These are phyloP conservation scores for Pseudoperonospora humuli DNA, from an alignment of 352 stramenopile genomes.

Conservation along the genomic window DNA sequence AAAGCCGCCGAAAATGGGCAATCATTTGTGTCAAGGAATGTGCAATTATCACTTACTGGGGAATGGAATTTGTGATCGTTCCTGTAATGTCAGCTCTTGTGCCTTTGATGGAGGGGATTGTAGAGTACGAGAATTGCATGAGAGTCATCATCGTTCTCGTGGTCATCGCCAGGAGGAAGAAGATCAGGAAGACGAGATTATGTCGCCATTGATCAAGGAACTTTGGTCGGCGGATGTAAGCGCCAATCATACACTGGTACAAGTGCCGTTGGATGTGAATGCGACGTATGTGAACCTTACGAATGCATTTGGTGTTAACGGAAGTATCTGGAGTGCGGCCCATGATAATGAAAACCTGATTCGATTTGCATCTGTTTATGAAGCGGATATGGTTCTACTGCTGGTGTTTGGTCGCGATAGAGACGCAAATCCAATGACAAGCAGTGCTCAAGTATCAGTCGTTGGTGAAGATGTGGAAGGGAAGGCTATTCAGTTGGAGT, in stretches of 20 bases:
- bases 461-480: slow-evolving; percentile 34
- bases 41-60: slow-evolving; percentile 81
- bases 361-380: slow-evolving; percentile 64
- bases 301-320: slow-evolving; percentile 54
- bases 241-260: slow-evolving; percentile 53
- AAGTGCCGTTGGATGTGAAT: slow-evolving; percentile 56
- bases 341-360: slow-evolving; percentile 68
- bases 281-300: slow-evolving; percentile 64
- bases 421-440: slow-evolving; percentile 52
- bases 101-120: slow-evolving; percentile 84
- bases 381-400: slow-evolving; percentile 65
- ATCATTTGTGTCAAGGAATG: slow-evolving; percentile 59
- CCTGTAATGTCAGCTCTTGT: slow-evolving; percentile 77
- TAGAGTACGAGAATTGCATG: slow-evolving; percentile 21
- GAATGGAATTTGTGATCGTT: slow-evolving; percentile 65
- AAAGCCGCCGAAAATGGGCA: slow-evolving; percentile 32
- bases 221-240: slow-evolving; percentile 40
- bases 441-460: slow-evolving; percentile 41
- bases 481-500: slow-evolving; percentile 32
- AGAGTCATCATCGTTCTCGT: slow-evolving; percentile 5
- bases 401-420: slow-evolving; percentile 71
- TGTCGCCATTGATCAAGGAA: slow-evolving; percentile 25
- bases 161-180: slow-evolving; percentile 11
- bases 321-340: slow-evolving; percentile 37
- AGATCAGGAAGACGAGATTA: slow-evolving; percentile 1